Base-by-base conservation (phyloP, 2,329 filamentous ascomycete genomes). In the Fusarium hainanense region DNA sequence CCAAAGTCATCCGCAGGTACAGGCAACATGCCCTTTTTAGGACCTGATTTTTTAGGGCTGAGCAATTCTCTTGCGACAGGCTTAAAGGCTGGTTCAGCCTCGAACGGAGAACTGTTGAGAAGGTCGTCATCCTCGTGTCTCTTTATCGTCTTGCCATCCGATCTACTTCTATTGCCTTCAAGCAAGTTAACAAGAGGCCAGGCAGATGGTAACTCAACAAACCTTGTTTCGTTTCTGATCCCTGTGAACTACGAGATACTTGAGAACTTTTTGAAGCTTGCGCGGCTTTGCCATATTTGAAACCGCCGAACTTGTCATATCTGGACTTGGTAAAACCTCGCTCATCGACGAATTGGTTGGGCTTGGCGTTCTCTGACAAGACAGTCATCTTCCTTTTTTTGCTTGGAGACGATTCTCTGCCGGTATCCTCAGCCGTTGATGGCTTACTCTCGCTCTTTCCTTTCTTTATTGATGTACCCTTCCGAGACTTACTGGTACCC, bases 241-340 rank as follows among this genome's bases (percentile, higher is more conserved):
- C 63, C 44, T 76, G 76, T n/a, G 73, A 77, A 23, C 66, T 64
- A 30, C 30, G 27, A 11, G 32, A 47, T 20, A 52, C 71, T 47
- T 67, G 63, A 16, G 72, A 71, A 42, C 69, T 65, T 47, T 62
- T 63, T 14, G 68, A 56, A 47, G 68, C 65, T 44, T 76, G 76
- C 4, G 73, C 77, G 23, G 63, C 67, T 20, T 18, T 51, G 18
- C 61, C 66, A 58, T 79, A 80, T 8, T 67, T 80, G 30, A 32
- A 32, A 32, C 30, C 30, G 14, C 30, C 30, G 30, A 32, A 32
- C 30, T 32, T 32, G 30, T 32, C 30, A 32, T 32, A 32, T 32
- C 30, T 60, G 10, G 37, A 52, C 42, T 63, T 76, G 13, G 54
- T 55, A 18, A 79, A 79, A 5, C 75, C 77, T 6, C 32, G 50